Evolutionary conservation across 192 early-diverging fungal species (phyloP).

Genomic region (Coemansia sp.): DNA sequence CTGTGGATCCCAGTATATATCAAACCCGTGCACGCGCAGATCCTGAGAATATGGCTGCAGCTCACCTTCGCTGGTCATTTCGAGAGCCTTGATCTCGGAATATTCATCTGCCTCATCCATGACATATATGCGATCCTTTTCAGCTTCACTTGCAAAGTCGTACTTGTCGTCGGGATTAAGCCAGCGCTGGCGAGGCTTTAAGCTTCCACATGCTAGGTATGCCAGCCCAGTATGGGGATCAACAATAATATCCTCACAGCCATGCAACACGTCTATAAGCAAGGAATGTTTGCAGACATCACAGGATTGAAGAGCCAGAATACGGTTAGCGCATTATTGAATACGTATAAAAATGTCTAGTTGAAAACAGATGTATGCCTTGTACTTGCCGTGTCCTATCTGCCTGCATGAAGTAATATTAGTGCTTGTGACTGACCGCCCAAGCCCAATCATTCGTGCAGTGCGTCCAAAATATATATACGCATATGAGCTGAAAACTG

Average conservation of each 20-base stretch:
- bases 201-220: conserved; percentile 54
- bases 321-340: too few relatives aligned
- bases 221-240: conserved; percentile 55
- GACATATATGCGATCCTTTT: conserved; percentile 49
- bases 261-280: conserved; percentile 29
- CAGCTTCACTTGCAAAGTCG: conserved; percentile 31
- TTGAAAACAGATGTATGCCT: too few relatives aligned
- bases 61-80: conserved; percentile 13
- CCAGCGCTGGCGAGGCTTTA: conserved; percentile 48
- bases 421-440: conserved; percentile 15
- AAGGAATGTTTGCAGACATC: not conserved
- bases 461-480: conserved; percentile 4
- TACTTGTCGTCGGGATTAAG: conserved; percentile 38
- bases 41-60: conserved; percentile 39
- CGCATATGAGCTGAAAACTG: conserved; percentile 1
- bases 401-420: conserved; percentile 45
- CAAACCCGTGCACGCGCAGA: conserved; percentile 54
- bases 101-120: conserved; percentile 43
- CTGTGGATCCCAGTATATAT: conserved; percentile 48
- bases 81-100: conserved; percentile 17
- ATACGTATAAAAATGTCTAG: too few relatives aligned
- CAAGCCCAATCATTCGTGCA: conserved; percentile 15
- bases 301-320: too few relatives aligned
- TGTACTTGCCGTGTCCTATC: conserved; percentile 26
- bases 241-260: conserved; percentile 58